These are phyloP conservation scores for Tothia fuscella DNA, from an alignment of 2,329 filamentous ascomycete species.

Conservation along the genomic window DNA sequence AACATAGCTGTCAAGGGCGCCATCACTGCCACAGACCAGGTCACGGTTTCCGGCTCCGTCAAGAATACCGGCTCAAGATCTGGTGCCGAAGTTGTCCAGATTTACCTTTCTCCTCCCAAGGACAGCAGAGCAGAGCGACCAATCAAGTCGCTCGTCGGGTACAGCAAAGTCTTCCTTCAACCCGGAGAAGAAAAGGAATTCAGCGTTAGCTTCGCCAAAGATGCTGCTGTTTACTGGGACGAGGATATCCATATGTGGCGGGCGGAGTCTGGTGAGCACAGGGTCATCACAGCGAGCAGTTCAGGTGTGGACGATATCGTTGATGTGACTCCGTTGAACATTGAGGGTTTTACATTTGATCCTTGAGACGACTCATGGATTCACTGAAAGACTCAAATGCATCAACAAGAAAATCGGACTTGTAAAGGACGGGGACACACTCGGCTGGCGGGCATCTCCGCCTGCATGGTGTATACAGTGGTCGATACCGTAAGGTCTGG, in stretches of 20 bases:
- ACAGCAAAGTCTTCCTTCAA: constrained; percentile 51
- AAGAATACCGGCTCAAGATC: constrained; percentile 46
- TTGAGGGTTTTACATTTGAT: background rate
- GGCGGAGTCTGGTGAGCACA: background rate
- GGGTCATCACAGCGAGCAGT: background rate
- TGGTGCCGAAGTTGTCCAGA: constrained; percentile 55
- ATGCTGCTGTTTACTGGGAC: background rate
- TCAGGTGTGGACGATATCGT: background rate
- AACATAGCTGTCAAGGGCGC: constrained; percentile 39
- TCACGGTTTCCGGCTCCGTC: constrained; percentile 46
- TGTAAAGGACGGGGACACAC: no score
- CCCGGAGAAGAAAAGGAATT: constrained; percentile 41
- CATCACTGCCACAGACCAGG: constrained; percentile 26
- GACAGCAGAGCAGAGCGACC: constrained; percentile 47
- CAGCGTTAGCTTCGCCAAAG: background rate
- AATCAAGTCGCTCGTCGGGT: constrained; percentile 53
- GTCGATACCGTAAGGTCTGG: no score
- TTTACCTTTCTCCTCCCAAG: constrained; percentile 37
- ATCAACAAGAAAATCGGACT: no score
- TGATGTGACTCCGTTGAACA: background rate
- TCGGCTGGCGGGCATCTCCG: no score
- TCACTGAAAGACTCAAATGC: no score
- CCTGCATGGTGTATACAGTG: no score
- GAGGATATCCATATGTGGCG: background rate
- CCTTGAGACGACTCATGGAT: no score